Evolutionary conservation across 805 yeast genomes (phyloP).

Genomic region (Ogataea neopini): DNA sequence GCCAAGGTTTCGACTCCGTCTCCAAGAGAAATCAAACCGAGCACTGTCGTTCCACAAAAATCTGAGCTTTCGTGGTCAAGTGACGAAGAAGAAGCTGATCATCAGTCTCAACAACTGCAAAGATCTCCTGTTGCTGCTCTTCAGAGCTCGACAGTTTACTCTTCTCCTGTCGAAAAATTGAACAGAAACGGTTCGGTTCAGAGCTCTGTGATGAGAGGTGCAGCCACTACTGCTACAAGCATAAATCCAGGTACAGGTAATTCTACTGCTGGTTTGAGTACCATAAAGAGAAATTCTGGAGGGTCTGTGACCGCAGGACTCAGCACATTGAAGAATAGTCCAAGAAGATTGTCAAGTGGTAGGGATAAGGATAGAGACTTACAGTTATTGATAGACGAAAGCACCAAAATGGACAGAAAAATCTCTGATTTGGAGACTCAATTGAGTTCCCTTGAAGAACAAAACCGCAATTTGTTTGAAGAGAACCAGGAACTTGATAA

Average conservation of each 20-base stretch:
- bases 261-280: neutral
- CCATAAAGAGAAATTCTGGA: neutral
- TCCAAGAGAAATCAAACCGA: constrained; percentile 46
- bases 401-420: constrained; percentile 48
- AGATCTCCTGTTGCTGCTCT: neutral
- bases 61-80: constrained; percentile 87
- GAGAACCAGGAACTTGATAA: constrained; percentile 7
- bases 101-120: constrained; percentile 4
- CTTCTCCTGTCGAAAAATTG: constrained; percentile 2
- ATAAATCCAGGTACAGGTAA: neutral
- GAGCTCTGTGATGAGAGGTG: neutral
- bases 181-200: constrained; percentile 2
- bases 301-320: constrained; percentile 1
- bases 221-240: neutral
- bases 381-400: constrained; percentile 45
- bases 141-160: constrained; percentile 1
- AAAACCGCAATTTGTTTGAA: constrained; percentile 12
- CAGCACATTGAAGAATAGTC: constrained; percentile 3
- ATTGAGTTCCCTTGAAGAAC: constrained; percentile 14
- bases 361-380: constrained; percentile 42
- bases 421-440: constrained; percentile 41
- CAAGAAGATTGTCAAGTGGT: constrained; percentile 16
- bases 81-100: constrained; percentile 66
- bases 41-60: constrained; percentile 80
- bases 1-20: constrained; percentile 29